phyloP scores from a whole-genome alignment of 805 yeast genomes.

The Cyberlindnera misumaiensis region DNA sequence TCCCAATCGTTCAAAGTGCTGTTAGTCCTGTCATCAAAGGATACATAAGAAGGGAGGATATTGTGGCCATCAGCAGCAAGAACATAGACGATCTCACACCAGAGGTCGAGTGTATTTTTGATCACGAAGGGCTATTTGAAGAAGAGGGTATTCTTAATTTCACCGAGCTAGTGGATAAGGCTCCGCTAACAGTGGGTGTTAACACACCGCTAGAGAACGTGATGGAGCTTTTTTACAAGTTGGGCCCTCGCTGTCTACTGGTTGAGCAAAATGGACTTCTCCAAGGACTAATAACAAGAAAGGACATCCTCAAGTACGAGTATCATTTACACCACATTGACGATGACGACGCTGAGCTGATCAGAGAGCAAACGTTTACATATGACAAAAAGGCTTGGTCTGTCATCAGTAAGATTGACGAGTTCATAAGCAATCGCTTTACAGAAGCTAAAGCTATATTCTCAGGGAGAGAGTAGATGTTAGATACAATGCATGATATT shows the following conservation, averaged over 20 bases:
- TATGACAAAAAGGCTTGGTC: constrained; percentile 12
- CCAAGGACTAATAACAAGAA: constrained; percentile 76
- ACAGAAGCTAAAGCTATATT: background rate
- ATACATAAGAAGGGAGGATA: constrained; percentile 36
- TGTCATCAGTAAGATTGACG: constrained; percentile 8
- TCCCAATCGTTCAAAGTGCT: constrained; percentile 44
- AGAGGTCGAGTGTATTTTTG: constrained; percentile 4
- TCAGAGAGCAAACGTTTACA: constrained; percentile 12
- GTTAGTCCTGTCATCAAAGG: constrained; percentile 38
- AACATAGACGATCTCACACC: constrained; percentile 26
- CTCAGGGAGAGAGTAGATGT: background rate
- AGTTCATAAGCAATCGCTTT: background rate
- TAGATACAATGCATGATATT: background rate
- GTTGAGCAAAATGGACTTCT: constrained; percentile 56
- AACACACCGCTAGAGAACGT: constrained; percentile 52
- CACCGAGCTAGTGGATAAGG: constrained; percentile 35
- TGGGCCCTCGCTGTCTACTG: constrained; percentile 74
- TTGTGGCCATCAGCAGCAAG: constrained; percentile 26
- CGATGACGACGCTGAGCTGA: constrained; percentile 4
- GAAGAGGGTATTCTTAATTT: constrained; percentile 18
- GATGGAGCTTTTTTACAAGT: constrained; percentile 60
- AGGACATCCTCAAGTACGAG: constrained; percentile 70
- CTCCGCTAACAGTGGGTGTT: constrained; percentile 57
- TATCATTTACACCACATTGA: constrained; percentile 18
- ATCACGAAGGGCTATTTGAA: constrained; percentile 2